A percentile compares a stretch with the other conserved stretches of the same genome.
These are phyloP conservation scores for Globisporangium sylvaticum DNA, from an alignment of 352 stramenopile species.

Conservation along the genomic window DNA sequence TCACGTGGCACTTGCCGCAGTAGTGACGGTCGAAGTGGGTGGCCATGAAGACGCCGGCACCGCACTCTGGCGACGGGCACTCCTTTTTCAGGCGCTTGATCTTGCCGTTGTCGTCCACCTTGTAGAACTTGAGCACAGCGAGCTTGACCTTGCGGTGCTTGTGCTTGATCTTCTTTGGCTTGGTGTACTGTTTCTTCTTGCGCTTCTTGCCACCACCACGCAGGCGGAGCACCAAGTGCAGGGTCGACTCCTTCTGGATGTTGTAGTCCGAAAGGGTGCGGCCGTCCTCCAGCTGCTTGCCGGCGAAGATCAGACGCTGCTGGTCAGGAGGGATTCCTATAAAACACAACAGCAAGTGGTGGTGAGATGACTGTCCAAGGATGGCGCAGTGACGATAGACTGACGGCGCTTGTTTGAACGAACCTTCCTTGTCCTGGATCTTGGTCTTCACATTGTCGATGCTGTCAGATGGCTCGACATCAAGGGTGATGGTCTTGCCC, in stretches of 20 bases:
- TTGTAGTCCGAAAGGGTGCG: conserved; percentile 93
- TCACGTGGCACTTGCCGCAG: conserved; percentile 98
- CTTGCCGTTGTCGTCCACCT: conserved; percentile 95
- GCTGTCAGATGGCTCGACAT: conserved; percentile 98
- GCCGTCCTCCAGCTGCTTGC: conserved; percentile 98
- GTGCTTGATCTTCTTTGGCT: conserved; percentile 99
- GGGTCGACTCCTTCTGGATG: conserved; percentile 96
- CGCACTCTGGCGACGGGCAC: conserved; percentile 92
- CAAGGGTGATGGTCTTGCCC: conserved; percentile 99
- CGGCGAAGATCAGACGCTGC: conserved; percentile 99
- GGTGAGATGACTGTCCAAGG: not conserved
- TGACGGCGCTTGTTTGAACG: too few relatives aligned
- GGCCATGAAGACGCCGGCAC: conserved; percentile 99
- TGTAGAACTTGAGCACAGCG: conserved; percentile 96
- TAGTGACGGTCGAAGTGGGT: conserved; percentile 99
- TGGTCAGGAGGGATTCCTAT: conserved; percentile 98
- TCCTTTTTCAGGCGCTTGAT: conserved; percentile 98
- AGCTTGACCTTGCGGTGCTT: conserved; percentile 97
- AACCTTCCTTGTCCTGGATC: conserved; percentile 99
- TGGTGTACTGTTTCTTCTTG: conserved; percentile 99
- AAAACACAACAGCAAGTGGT: not conserved
- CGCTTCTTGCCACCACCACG: conserved; percentile 97
- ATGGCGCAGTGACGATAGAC: not conserved
- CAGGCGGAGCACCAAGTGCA: conserved; percentile 97
- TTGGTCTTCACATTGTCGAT: conserved; percentile 99